A percentile compares a stretch with the other conserved stretches of the same genome.
Conservation (phyloP, 306 rosid species). For the Glycine latifolia region DNA sequence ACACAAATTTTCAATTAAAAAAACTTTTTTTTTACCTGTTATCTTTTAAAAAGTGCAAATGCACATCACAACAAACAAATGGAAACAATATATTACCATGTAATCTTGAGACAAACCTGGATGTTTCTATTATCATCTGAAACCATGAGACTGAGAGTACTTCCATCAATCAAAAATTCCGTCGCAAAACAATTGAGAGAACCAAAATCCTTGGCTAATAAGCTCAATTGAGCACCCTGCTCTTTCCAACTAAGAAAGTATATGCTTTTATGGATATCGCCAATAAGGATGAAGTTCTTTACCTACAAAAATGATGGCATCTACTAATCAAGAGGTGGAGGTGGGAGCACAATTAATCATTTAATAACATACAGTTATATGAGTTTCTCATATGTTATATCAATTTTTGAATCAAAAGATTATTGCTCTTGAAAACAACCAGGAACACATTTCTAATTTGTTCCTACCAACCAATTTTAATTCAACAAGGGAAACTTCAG, state of each 20-base stretch:
- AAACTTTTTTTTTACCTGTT: neutral
- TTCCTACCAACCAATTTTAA: slow-evolving; percentile 10
- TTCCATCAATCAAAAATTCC: slow-evolving; percentile 95
- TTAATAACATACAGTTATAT: slow-evolving; percentile 29
- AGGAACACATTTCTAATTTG: slow-evolving; percentile 31
- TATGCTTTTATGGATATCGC: slow-evolving; percentile 90
- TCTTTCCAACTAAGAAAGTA: slow-evolving; percentile 98
- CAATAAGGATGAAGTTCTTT: slow-evolving; percentile 91
- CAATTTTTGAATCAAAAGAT: slow-evolving; percentile 22
- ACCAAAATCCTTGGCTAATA: slow-evolving; percentile 96
- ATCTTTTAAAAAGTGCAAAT: neutral
- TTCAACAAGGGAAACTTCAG: slow-evolving; percentile 28
- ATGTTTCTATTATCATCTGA: slow-evolving; percentile 81
- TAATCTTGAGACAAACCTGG: slow-evolving; percentile 52
- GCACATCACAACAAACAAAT: slow-evolving; percentile 30
- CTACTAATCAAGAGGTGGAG: neutral
- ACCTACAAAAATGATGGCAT: slow-evolving; percentile 64
- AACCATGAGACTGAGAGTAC: slow-evolving; percentile 89
- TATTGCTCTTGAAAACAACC: slow-evolving; percentile 28
- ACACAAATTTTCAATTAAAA: neutral
- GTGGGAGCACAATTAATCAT: neutral
- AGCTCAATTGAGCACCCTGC: slow-evolving; percentile 96
- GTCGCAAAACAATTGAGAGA: slow-evolving; percentile 92
- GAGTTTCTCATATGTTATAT: slow-evolving; percentile 4
- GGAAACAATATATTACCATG: slow-evolving; percentile 20